These are phyloP conservation scores for Nemania sp. DNA, from an alignment of 2,329 filamentous ascomycete genomes.

Conservation along the genomic window DNA sequence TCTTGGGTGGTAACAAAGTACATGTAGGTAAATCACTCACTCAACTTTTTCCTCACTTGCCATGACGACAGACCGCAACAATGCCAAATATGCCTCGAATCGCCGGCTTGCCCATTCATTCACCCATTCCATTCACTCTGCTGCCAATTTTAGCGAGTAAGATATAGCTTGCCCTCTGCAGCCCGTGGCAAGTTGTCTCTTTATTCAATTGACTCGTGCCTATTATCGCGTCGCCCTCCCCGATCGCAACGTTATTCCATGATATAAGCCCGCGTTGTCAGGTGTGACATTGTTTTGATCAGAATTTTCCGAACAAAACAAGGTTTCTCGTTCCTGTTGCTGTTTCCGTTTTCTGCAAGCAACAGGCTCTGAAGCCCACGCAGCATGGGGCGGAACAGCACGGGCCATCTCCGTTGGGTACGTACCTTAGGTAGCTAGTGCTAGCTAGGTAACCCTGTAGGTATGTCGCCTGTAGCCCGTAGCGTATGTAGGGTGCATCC, in stretches of 20 bases:
- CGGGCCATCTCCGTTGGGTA: slow-evolving; percentile 21
- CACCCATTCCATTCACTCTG: slow-evolving; percentile 1
- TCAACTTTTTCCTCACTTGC: slow-evolving; percentile 38
- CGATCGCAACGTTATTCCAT: slow-evolving; percentile 2
- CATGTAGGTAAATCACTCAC: slow-evolving; percentile 44
- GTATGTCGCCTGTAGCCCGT: not conserved
- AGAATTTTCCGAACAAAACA: slow-evolving; percentile 39
- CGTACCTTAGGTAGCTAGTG: not conserved
- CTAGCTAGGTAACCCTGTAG: not conserved
- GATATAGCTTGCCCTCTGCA: not conserved
- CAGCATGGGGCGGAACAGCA: slow-evolving; percentile 26
- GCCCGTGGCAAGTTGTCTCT: not conserved
- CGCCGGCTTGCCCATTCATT: slow-evolving; percentile 17
- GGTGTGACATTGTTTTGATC: slow-evolving; percentile 40
- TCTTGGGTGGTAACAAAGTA: slow-evolving; percentile 33
- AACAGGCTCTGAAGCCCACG: slow-evolving; percentile 25
- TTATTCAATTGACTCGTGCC: slow-evolving; percentile 30
- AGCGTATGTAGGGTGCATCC: slow-evolving; percentile 19
- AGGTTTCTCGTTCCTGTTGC: slow-evolving; percentile 29
- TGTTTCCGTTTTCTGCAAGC: slow-evolving; percentile 31
- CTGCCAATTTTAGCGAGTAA: slow-evolving; percentile 2
- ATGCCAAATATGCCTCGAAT: slow-evolving; percentile 37
- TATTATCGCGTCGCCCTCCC: slow-evolving; percentile 4
- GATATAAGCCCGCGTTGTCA: slow-evolving; percentile 6
- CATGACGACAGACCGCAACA: slow-evolving; percentile 43